Evolutionary conservation across 371 early-diverging fungal species (phyloP), one percentile per base, ranked within the genome.

Genomic region (Mycotypha africana): DNA sequence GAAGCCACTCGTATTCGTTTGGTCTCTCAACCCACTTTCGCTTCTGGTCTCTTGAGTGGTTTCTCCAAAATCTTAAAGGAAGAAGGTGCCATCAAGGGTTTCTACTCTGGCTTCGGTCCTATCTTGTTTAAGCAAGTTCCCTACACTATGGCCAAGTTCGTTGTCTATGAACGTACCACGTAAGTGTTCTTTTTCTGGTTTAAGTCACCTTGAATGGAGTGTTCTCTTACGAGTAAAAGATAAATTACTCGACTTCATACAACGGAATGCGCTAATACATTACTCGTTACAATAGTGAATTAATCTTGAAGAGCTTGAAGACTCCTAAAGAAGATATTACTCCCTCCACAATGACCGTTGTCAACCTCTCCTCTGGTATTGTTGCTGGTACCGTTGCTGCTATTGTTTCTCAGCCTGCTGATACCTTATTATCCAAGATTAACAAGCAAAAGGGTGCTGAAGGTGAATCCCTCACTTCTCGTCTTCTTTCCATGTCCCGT

Each of bases 1-100:
- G 86, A 87, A 65, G 88, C 88, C 54, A 84, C 85, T 47, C 82
- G 86, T 62, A 86, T 86, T 51, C 81, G 85, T 74, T 74, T 84
- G 44, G 86, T 86, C 38, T 86, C 86, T 49, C 85, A 86, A 56
- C 85, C 86, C 35, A 56, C 59, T 39, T 86, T 86, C 59, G 85
- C 86, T 54, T 38, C 61, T 33, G 86, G 86, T 56, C 74, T 86
- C 36, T 52, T 79, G 33, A 42, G 68, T 56, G 85, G 82, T 50
- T 83, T 83, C 70, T 33, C 60, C 47, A 70, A 70, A 25, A 64
- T 85, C 61, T 55, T 79, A 55, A 79, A 64, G 63, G 84, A 82
- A 62, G 85, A 86, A 41, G 85, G 85, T 67, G 76, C 69, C 42
- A 35, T 76, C 49, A 78, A 79, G 51, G 86, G 82, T 61, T 84